Evolutionary conservation across 345 rosid species (phyloP), one percentile per base, ranked within the genome.

Genomic region (Citropsis articulata): DNA sequence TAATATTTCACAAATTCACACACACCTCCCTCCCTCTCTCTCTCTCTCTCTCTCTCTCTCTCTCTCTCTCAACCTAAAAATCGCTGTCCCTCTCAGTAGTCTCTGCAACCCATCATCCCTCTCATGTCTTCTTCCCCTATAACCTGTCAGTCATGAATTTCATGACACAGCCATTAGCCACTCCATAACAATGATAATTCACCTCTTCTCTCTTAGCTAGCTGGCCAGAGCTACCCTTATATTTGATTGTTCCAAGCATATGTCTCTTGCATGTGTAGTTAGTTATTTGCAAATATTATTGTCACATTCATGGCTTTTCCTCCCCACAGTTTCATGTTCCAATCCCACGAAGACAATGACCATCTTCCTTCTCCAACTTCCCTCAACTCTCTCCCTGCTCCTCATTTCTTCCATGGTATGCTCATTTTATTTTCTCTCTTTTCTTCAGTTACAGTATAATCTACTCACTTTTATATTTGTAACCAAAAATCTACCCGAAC

Each of bases 311-410:
- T 91, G 97, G 93, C 95, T 28, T 92, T 87, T 77, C 97, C 92
- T 75, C 93, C 89, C 75, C 90, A 81, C 59, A 83, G 86, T 78
- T 93, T 93, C 88, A 81, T 90, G 85, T 90, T 91, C 83, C 94
- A 87, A 80, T 67, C 91, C 71, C 87, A 81, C 73, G 92, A 93
- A 82, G 94, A 91, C 35, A 78, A 25, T 80, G 83, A 86, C 53
- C 90, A 86, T 80, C 88, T 87, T 36, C 87, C 92, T 67, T 88
- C 94, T 21, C 92, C 90, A 21, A 85, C 89, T 63, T 84, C 86
- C 36, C 90, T 87, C 79, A 82, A 33, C 64, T 83, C 89, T 60
- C 87, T 89, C 75, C 86, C 91, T 63, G 84, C 97, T 68, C 94
- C 93, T 14, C 93, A 89, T 13, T 89, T 87, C 71, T 93, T 90